Conservation (phyloP, 441 rosid species). For the Mallotus japonicus region DNA sequence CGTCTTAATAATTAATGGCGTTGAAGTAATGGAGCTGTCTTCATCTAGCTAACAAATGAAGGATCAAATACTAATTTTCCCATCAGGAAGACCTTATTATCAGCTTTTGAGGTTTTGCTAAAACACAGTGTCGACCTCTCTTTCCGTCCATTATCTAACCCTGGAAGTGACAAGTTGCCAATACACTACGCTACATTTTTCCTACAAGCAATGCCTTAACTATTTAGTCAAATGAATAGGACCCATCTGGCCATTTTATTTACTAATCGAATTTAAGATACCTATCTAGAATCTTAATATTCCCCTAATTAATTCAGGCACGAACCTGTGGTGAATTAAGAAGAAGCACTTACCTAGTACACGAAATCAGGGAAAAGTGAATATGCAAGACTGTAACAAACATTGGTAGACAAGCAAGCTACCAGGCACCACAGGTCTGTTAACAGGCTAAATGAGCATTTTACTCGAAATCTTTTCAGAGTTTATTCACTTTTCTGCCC, state of each 20-base stretch:
- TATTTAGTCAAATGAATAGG: background rate
- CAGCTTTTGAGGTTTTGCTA: background rate
- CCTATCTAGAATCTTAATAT: background rate
- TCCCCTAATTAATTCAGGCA: no score
- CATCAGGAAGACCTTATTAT: background rate
- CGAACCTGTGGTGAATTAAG: no score
- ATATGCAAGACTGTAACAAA: no score
- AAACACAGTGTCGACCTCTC: background rate
- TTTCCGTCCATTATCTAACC: slow-evolving; percentile 8
- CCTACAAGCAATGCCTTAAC: slow-evolving; percentile 28
- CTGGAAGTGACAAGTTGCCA: slow-evolving; percentile 28
- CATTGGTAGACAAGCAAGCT: background rate
- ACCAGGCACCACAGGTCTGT: background rate
- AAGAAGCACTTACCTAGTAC: no score
- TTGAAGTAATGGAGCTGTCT: background rate
- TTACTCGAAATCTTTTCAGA: background rate
- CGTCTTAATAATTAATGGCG: no score
- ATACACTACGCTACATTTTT: slow-evolving; percentile 15
- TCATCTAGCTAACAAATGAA: background rate
- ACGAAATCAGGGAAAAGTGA: no score
- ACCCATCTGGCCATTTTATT: background rate
- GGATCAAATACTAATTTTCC: background rate
- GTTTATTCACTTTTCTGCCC: background rate
- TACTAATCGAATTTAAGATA: no score
- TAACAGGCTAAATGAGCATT: background rate